A percentile compares a stretch with the other conserved stretches of the same genome.
phyloP scores from a whole-genome alignment of 2,329 filamentous ascomycete species.

The Penicillium brevicompactum region DNA sequence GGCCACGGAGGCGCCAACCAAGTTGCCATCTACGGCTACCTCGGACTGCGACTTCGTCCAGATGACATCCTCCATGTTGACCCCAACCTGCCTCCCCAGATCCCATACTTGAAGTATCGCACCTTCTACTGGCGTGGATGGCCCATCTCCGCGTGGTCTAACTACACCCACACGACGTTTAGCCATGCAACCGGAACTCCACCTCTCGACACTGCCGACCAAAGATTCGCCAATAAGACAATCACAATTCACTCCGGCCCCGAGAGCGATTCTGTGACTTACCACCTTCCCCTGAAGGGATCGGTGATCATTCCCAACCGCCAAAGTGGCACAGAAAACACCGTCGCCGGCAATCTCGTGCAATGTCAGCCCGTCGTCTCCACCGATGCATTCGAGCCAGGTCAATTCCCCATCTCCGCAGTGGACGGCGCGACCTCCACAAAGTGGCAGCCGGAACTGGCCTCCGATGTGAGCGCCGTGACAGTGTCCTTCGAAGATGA shows the following conservation, averaged over 20 bases:
- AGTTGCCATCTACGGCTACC: conserved; percentile 67
- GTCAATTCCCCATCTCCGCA: conserved; percentile 69
- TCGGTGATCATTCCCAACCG: conserved; percentile 62
- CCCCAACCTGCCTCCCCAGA: conserved; percentile 67
- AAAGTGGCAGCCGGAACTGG: conserved; percentile 63
- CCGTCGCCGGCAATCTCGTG: conserved; percentile 61
- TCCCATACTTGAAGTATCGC: conserved; percentile 61
- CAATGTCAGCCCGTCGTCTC: conserved; percentile 63
- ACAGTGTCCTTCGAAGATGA: conserved; percentile 56
- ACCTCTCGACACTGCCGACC: conserved; percentile 55
- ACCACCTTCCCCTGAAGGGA: conserved; percentile 52
- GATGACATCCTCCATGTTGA: conserved; percentile 63
- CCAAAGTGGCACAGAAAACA: conserved; percentile 56
- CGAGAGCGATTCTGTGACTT: conserved; percentile 43
- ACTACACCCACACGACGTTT: conserved; percentile 66
- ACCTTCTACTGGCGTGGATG: conserved; percentile 69
- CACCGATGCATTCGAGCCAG: conserved; percentile 54
- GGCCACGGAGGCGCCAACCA: conserved; percentile 71
- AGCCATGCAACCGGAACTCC: conserved; percentile 51
- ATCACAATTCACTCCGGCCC: conserved; percentile 63
- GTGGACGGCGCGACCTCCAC: conserved; percentile 68
- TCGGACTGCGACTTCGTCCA: conserved; percentile 63
- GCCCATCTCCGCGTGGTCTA: conserved; percentile 63
- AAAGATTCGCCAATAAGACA: conserved; percentile 53
- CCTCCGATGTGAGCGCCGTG: conserved; percentile 56